These are phyloP conservation scores for Annulohypoxylon stygium DNA, from an alignment of 495 filamentous ascomycete species.

Conservation along the genomic window DNA sequence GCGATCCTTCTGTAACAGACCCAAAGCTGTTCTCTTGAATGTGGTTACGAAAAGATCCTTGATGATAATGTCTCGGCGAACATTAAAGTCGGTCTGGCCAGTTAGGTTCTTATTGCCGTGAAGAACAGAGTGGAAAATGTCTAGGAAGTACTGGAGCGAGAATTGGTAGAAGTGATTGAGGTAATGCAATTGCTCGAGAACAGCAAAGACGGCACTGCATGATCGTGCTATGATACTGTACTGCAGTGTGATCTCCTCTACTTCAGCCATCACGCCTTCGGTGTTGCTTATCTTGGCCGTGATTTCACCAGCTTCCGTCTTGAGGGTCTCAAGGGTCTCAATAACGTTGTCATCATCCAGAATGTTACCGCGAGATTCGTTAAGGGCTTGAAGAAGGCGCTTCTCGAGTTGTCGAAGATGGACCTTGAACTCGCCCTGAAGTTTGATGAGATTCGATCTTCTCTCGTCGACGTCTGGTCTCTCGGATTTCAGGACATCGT, in stretches of 20 bases:
- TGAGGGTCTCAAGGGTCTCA: conserved; percentile 96
- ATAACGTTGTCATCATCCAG: conserved; percentile 98
- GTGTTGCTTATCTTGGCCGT: conserved; percentile 96
- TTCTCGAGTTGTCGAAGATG: conserved; percentile 98
- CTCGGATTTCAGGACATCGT: conserved; percentile 96
- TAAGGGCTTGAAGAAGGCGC: conserved; percentile 90
- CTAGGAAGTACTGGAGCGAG: conserved; percentile 96
- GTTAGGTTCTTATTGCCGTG: conserved; percentile 81
- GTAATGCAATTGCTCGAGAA: conserved; percentile 96
- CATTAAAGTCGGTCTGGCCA: conserved; percentile 78
- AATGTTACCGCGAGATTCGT: conserved; percentile 97
- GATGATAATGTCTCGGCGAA: conserved; percentile 87
- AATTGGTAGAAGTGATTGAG: conserved; percentile 99
- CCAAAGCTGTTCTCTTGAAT: conserved; percentile 92
- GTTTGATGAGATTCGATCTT: conserved; percentile 94
- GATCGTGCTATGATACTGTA: conserved; percentile 93
- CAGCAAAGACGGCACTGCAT: conserved; percentile 96
- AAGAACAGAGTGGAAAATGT: conserved; percentile 96
- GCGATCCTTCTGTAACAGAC: conserved; percentile 92
- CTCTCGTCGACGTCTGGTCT: conserved; percentile 97
- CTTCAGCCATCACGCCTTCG: conserved; percentile 97
- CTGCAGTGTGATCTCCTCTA: conserved; percentile 91
- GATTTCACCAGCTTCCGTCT: conserved; percentile 96
- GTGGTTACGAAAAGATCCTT: conserved; percentile 89
- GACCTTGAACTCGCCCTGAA: conserved; percentile 98